phyloP scores from a whole-genome alignment of 352 stramenopile species.

The Pythium aristosporum region DNA sequence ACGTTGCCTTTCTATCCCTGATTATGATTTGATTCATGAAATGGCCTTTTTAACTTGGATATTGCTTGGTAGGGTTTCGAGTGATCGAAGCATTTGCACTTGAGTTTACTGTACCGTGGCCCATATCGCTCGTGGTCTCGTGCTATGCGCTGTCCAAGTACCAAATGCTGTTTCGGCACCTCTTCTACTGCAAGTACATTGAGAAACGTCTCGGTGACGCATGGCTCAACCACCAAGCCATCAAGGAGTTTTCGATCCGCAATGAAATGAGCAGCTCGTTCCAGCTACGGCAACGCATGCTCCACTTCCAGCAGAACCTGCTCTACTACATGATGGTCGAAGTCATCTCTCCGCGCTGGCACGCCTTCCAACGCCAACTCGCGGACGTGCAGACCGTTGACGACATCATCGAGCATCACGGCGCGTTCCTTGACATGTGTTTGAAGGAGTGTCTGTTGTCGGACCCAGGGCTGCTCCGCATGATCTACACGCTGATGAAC shows the following conservation, averaged over 20 bases:
- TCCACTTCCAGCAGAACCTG: slow-evolving; percentile 99
- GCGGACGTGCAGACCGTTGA: slow-evolving; percentile 87
- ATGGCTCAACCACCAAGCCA: slow-evolving; percentile 96
- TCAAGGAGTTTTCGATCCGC: slow-evolving; percentile 89
- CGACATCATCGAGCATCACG: slow-evolving; percentile 93
- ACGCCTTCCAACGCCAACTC: slow-evolving; percentile 88
- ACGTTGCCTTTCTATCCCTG: neutral
- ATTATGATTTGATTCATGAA: neutral
- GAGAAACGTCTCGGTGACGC: slow-evolving; percentile 94
- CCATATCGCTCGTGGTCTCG: slow-evolving; percentile 96
- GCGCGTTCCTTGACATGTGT: slow-evolving; percentile 95
- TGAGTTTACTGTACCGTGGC: slow-evolving; percentile 97
- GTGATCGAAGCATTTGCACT: slow-evolving; percentile 97
- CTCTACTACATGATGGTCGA: slow-evolving; percentile 99
- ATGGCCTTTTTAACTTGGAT: neutral
- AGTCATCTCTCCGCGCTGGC: slow-evolving; percentile 94
- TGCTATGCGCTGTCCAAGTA: slow-evolving; percentile 95
- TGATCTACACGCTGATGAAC: slow-evolving; percentile 96
- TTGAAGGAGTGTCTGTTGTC: slow-evolving; percentile 97
- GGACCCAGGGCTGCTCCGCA: slow-evolving; percentile 92
- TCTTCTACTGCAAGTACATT: slow-evolving; percentile 99
- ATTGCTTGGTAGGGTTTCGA: slow-evolving; percentile 54
- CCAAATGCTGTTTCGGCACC: slow-evolving; percentile 98
- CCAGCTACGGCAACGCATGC: slow-evolving; percentile 96
- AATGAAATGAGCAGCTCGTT: slow-evolving; percentile 91